phyloP scores from a whole-genome alignment of 1,284 basidiomycete genomes.

The Boletellus deceptivus region DNA sequence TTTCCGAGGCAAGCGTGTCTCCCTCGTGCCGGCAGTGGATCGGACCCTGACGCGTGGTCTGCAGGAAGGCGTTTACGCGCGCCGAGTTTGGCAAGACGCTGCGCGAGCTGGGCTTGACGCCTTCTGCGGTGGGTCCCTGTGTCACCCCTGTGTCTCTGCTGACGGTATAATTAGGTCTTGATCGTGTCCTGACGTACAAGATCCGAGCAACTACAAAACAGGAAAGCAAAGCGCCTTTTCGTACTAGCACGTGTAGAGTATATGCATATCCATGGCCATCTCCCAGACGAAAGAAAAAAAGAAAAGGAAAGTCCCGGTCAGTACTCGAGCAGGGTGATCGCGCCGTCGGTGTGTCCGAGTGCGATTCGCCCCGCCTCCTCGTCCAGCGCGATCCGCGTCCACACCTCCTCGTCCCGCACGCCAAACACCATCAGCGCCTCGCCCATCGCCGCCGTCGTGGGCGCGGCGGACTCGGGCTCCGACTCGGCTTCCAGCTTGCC shows the following conservation, averaged over 20 bases:
- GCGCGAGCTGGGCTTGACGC: slow-evolving; percentile 71
- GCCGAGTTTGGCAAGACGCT: slow-evolving; percentile 68
- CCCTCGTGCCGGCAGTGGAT: neutral
- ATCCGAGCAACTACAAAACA: no score
- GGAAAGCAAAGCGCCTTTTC: no score
- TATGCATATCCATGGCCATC: neutral
- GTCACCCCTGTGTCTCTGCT: neutral
- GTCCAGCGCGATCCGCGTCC: slow-evolving; percentile 53
- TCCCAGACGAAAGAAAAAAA: neutral
- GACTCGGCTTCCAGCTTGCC: no score
- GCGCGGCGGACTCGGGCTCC: no score
- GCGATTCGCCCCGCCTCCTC: slow-evolving; percentile 61
- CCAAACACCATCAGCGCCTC: slow-evolving; percentile 43
- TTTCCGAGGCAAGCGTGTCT: slow-evolving; percentile 73
- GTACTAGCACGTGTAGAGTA: neutral
- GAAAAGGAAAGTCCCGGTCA: neutral
- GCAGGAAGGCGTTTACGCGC: slow-evolving; percentile 67
- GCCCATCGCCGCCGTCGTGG: neutral
- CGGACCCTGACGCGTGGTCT: no score
- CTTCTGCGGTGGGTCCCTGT: slow-evolving; percentile 60
- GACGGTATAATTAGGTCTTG: slow-evolving; percentile 42
- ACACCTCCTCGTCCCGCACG: slow-evolving; percentile 45
- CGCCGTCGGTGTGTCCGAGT: slow-evolving; percentile 49
- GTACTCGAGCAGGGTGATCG: slow-evolving; percentile 52
- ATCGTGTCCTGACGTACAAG: slow-evolving; percentile 40